phyloP scores from a whole-genome alignment of 169 alveolate genomes.

The Plasmodium yoelii region DNA sequence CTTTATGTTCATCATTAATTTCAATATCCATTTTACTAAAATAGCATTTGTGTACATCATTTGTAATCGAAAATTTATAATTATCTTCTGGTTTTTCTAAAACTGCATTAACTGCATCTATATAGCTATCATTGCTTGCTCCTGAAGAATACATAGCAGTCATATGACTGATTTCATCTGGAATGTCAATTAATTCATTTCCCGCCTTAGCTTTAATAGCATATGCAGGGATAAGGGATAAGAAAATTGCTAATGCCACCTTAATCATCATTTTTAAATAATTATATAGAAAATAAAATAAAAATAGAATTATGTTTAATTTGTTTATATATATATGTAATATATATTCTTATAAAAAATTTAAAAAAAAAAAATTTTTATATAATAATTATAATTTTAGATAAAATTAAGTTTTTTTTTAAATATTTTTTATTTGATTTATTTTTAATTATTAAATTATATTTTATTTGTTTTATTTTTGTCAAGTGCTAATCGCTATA shows the following conservation, averaged over 20 bases:
- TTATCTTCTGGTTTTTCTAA: conserved; percentile 7
- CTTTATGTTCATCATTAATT: neutral
- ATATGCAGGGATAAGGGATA: conserved; percentile 16
- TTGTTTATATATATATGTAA: neutral
- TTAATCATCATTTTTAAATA: conserved; percentile 24
- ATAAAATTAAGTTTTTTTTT: no score
- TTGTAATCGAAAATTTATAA: neutral
- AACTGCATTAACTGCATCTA: conserved; percentile 12
- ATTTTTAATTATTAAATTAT: no score
- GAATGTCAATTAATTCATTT: neutral
- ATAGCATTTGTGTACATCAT: conserved; percentile 15
- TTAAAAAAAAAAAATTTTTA: no score
- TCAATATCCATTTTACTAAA: conserved; percentile 25
- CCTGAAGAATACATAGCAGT: conserved; percentile 8
- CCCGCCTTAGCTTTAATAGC: neutral
- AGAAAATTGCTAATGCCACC: conserved; percentile 1
- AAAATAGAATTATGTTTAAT: neutral
- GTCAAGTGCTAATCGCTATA: no score
- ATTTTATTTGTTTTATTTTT: no score
- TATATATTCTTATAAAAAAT: no score
- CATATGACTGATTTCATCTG: neutral
- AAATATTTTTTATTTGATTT: no score
- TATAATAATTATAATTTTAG: no score
- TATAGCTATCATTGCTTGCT: conserved; percentile 6
- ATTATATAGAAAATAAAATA: neutral